Percentiles rank a stretch among this genome's conserved stretches.
These are phyloP conservation scores for Exophiala sp. DNA, from an alignment of 2,329 filamentous ascomycete genomes.

Conservation along the genomic window DNA sequence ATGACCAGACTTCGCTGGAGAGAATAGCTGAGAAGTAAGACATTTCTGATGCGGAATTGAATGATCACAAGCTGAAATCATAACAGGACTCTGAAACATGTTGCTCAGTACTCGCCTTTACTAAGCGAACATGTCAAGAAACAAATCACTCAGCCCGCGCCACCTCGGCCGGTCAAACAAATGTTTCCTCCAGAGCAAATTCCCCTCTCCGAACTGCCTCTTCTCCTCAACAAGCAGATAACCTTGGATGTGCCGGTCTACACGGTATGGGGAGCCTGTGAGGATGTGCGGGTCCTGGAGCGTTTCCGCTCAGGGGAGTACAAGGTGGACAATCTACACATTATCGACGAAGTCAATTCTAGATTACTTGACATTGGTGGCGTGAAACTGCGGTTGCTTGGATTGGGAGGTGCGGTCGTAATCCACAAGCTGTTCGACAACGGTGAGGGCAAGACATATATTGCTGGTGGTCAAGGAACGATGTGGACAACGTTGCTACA, in stretches of 20 bases:
- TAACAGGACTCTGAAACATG: conserved; percentile 87
- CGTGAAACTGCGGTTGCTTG: conserved; percentile 90
- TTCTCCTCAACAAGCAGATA: conserved; percentile 81
- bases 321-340: conserved; percentile 94
- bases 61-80: conserved; percentile 15
- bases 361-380: conserved; percentile 92
- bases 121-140: conserved; percentile 73
- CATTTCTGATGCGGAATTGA: background rate
- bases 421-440: conserved; percentile 99
- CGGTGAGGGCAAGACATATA: conserved; percentile 94
- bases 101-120: conserved; percentile 95
- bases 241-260: conserved; percentile 96
- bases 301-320: conserved; percentile 98
- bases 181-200: conserved; percentile 78
- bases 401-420: conserved; percentile 91
- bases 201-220: conserved; percentile 85
- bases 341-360: conserved; percentile 96
- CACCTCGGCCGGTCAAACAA: conserved; percentile 67
- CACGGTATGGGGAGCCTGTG: conserved; percentile 98
- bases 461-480: conserved; percentile 94
- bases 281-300: conserved; percentile 95
- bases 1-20: conserved; percentile 92
- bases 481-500: conserved; percentile 99
- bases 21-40: conserved; percentile 96
- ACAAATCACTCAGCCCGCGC: conserved; percentile 64